Conservation (phyloP, 2,329 filamentous ascomycete genomes). For the Dothistroma pini region DNA sequence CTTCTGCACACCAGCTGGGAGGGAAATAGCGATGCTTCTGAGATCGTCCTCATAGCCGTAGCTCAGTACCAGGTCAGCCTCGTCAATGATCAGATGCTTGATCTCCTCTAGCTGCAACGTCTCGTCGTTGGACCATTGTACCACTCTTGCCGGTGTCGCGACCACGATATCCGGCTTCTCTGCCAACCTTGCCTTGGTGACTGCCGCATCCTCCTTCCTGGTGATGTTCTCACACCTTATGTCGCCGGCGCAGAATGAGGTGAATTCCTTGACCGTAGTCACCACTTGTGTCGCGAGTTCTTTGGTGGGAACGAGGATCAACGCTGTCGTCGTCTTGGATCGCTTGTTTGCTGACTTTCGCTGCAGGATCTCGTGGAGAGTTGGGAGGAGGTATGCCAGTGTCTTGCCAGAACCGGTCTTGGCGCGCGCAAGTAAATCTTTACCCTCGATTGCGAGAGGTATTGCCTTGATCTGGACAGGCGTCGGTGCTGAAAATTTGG, state of each 20-base stretch:
- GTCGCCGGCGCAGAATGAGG: conserved; percentile 79
- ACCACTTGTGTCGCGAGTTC: conserved; percentile 91
- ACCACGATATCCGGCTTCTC: conserved; percentile 86
- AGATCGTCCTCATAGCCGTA: conserved; percentile 94
- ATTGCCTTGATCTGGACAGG: conserved; percentile 83
- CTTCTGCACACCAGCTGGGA: conserved; percentile 84
- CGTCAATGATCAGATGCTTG: conserved; percentile 80
- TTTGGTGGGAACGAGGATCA: conserved; percentile 90
- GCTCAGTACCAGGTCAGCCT: conserved; percentile 87
- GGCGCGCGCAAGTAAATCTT: conserved; percentile 85
- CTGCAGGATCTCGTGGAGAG: conserved; percentile 79
- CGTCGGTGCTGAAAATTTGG: conserved; percentile 84
- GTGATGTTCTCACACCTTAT: conserved; percentile 81
- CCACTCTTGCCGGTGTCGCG: conserved; percentile 81
- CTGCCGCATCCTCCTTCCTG: conserved; percentile 83
- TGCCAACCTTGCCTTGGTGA: conserved; percentile 80
- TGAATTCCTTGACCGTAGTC: conserved; percentile 71
- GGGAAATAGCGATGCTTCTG: conserved; percentile 68
- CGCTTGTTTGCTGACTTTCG: conserved; percentile 61
- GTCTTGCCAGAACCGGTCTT: conserved; percentile 98
- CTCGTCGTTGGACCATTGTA: conserved; percentile 69
- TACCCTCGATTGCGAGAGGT: conserved; percentile 78
- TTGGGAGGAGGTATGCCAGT: conserved; percentile 86
- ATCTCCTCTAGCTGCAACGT: conserved; percentile 68
- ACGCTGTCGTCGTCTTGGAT: conserved; percentile 57